Evolutionary conservation across 1,284 basidiomycete genomes (phyloP), one percentile per base, ranked within the genome.

Genomic region (Fomes fomentarius): DNA sequence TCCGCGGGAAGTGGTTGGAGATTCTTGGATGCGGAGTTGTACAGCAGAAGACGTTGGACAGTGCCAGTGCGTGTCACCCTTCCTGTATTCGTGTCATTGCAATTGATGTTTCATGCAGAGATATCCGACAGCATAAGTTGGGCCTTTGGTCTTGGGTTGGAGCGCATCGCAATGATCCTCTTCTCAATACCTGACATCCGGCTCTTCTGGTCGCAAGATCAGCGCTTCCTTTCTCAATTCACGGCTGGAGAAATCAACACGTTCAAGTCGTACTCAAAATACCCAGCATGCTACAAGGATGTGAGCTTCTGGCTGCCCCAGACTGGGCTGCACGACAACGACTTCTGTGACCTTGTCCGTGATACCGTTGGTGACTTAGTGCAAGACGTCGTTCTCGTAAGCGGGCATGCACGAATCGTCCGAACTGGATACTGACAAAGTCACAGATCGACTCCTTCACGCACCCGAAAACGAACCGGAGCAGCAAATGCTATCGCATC

Each of bases 181-280:
- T 99, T 91, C 74, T 91, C 88, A 15, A 97, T 99, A 52, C 97
- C 96, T 3, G 97, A 99, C 70, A 99, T 99, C 67, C 91, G 97
- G n/a, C 79, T 99, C 12, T 99, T 99, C 80, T 99, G 97, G 97
- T 96, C 95, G 2, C 73, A 78, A 47, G 97, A 99, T 67, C 66
- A 81, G 17, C 88, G 96, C 9, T 99, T 99, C 80, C 74, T 91
- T 28, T 80, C 82, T 10, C 97, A 99, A 65, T 99, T 99, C 74
- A 72, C 78, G 30, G 74, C 80, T 31, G 89, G 86, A n/a, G 72
- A 85, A 54, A 90, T 97, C 61, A 84, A 79, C 7, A 82, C 84
- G 0, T 97, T 97, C 80, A 84, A 85, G 65, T 84, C 92, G 1
- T 97, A 94, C 74, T 96, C 93, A 10, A 92, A 88, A 71, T 94